Conservation (phyloP, 805 yeast species). For the Yamadazyma sp. region DNA sequence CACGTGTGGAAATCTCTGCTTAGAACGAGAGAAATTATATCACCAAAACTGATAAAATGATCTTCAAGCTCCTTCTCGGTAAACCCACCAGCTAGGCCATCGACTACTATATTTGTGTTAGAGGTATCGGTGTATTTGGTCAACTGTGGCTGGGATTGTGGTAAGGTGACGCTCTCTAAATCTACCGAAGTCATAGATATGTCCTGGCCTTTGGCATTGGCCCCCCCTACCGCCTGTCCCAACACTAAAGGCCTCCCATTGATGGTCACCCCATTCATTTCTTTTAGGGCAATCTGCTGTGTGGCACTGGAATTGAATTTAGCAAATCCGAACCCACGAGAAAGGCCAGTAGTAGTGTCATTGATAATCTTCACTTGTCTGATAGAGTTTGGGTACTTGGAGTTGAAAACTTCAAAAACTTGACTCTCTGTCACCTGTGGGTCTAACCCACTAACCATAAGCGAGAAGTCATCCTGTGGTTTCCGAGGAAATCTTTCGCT, state of each 20-base stretch:
- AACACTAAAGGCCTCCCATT: constrained; percentile 78
- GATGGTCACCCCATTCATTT: constrained; percentile 77
- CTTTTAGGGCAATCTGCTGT: constrained; percentile 68
- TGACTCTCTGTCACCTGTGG: constrained; percentile 68
- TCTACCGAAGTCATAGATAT: neutral
- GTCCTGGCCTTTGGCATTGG: constrained; percentile 20
- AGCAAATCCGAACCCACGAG: constrained; percentile 91
- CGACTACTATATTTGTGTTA: constrained; percentile 73
- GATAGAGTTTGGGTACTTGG: constrained; percentile 65
- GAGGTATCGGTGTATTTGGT: constrained; percentile 75
- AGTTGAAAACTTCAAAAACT: constrained; percentile 63
- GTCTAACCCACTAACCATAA: constrained; percentile 85
- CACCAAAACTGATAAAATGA: constrained; percentile 67
- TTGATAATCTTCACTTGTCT: constrained; percentile 75
- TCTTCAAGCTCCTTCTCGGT: constrained; percentile 61
- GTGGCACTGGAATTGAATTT: constrained; percentile 65
- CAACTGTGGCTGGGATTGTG: constrained; percentile 53
- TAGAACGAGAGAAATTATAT: constrained; percentile 27
- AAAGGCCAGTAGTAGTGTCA: constrained; percentile 65
- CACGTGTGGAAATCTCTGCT: constrained; percentile 24
- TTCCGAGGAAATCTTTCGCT: constrained; percentile 2
- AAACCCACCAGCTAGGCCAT: constrained; percentile 60
- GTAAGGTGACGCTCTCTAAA: constrained; percentile 20
- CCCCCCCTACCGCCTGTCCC: constrained; percentile 43
- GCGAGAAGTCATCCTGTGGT: constrained; percentile 40